Evolutionary conservation across 2,329 filamentous ascomycete species (phyloP).

Genomic region (Tolypocladium ophioglossoides): DNA sequence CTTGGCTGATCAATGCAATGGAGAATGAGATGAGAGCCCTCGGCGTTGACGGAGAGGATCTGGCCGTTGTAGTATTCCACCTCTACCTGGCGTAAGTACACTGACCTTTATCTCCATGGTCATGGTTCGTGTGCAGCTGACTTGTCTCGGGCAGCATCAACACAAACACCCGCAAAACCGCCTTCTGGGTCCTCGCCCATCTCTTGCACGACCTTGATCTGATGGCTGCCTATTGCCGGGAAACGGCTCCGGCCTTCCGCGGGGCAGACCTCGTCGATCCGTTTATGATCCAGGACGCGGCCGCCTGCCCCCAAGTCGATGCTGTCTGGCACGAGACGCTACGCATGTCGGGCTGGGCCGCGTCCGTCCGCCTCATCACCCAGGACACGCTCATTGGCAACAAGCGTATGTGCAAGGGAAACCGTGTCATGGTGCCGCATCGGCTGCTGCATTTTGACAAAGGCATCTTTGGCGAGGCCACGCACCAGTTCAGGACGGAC

Average conservation of each 20-base stretch:
- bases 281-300: constrained; percentile 12
- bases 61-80: too few species aligned
- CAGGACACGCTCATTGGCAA: constrained; percentile 13
- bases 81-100: too few species aligned
- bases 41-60: too few species aligned
- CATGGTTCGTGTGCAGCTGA: too few species aligned
- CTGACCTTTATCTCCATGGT: too few species aligned
- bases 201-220: constrained; percentile 9
- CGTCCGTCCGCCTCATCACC: constrained; percentile 13
- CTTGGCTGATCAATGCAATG: too few species aligned
- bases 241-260: constrained; percentile 13
- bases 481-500: constrained; percentile 6
- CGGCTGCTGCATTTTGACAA: constrained; percentile 13
- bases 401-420: constrained; percentile 13
- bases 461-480: constrained; percentile 7
- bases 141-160: constrained; percentile 12
- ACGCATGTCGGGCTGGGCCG: constrained; percentile 10
- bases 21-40: too few species aligned
- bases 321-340: constrained; percentile 16
- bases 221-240: constrained; percentile 8
- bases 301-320: constrained; percentile 13
- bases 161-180: constrained; percentile 15
- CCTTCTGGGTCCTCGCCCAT: constrained; percentile 16
- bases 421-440: constrained; percentile 13
- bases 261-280: constrained; percentile 17